Evolutionary conservation across 495 filamentous ascomycete species (phyloP).

Genomic region (Cercophora samala): DNA sequence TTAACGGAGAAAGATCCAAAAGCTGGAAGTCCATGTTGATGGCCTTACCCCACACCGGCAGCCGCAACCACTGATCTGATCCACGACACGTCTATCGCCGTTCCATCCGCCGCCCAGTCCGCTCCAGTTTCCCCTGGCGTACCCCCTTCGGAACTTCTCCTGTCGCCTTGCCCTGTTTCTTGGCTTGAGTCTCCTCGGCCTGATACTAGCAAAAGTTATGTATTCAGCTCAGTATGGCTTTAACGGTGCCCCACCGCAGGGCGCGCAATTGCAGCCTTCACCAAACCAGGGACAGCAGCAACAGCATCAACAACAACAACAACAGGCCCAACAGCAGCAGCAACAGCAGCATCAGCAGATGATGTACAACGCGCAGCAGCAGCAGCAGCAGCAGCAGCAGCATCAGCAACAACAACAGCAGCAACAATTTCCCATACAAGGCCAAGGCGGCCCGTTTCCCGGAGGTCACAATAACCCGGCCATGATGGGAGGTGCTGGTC

Average conservation of each 20-base stretch:
- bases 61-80: conserved; percentile 37
- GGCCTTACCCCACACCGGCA: conserved; percentile 35
- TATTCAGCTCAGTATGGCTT: conserved; percentile 51
- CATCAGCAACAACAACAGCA: not conserved
- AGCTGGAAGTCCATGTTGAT: conserved; percentile 22
- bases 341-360: conserved; percentile 38
- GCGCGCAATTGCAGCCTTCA: conserved; percentile 34
- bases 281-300: conserved; percentile 29
- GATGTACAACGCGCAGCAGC: conserved; percentile 45
- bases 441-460: conserved; percentile 42
- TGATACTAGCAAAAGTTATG: conserved; percentile 43
- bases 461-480: conserved; percentile 38
- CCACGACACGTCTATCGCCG: conserved; percentile 27
- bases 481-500: conserved; percentile 47
- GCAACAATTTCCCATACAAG: conserved; percentile 40
- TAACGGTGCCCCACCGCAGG: conserved; percentile 49
- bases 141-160: conserved; percentile 11
- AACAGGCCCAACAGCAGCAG: conserved; percentile 34
- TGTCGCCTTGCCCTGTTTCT: conserved; percentile 24
- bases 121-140: not conserved
- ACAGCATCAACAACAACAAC: conserved; percentile 28
- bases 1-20: conserved; percentile 9
- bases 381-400: conserved; percentile 7
- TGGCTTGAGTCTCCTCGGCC: conserved; percentile 26
- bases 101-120: conserved; percentile 21